Percentiles rank a stretch among this genome's conserved stretches.
Conservation (phyloP, 2,329 filamentous ascomycete species). For the Aspergillus phoenicis region DNA sequence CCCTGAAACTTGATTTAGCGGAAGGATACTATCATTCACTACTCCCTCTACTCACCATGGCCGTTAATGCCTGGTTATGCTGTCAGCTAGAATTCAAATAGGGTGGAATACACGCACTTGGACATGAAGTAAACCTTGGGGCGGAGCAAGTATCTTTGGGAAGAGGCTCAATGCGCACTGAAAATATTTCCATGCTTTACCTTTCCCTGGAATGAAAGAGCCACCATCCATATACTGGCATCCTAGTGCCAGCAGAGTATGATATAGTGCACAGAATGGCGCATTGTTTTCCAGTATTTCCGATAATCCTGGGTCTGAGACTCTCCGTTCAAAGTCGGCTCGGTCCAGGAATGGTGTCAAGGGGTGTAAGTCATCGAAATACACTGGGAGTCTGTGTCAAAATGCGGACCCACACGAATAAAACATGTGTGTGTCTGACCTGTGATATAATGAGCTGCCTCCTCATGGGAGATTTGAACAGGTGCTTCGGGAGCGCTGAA, state of each 20-base stretch:
- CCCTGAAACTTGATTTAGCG: constrained; percentile 23
- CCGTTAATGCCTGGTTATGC: constrained; percentile 26
- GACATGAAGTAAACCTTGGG: constrained; percentile 1
- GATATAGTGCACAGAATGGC: background rate
- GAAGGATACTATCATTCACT: no score
- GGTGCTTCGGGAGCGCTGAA: background rate
- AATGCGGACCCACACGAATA: background rate
- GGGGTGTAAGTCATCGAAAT: background rate
- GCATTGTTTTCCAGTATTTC: background rate
- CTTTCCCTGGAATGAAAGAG: background rate
- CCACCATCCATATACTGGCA: background rate
- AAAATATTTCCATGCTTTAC: constrained; percentile 7
- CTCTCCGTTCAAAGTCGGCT: background rate
- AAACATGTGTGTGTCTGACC: background rate
- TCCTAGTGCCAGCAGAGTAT: background rate
- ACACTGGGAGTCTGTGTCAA: background rate
- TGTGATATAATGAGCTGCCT: background rate
- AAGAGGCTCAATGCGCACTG: constrained; percentile 4
- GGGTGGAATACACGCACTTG: background rate
- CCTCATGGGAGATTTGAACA: background rate
- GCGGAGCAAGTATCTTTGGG: background rate
- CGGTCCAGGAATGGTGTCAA: background rate
- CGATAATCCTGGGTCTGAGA: background rate
- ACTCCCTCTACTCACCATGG: constrained; percentile 23
- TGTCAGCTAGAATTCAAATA: background rate